Percentiles rank a stretch among this genome's conserved stretches.
These are phyloP conservation scores for Cyclotella baltica DNA, from an alignment of 108 stramenopile species.

Conservation along the genomic window DNA sequence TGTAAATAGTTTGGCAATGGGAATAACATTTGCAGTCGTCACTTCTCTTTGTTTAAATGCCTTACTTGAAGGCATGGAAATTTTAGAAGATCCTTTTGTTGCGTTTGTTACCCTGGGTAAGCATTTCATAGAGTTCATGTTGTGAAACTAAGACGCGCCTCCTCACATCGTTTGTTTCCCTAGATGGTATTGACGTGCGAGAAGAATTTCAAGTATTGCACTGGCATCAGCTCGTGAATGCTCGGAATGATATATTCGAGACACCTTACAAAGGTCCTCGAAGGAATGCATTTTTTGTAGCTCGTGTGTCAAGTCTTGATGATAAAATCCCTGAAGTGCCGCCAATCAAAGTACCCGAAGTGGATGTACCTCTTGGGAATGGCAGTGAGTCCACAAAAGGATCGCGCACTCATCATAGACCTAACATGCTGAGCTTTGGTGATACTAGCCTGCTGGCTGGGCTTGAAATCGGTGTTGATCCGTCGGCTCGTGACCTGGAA, in stretches of 20 bases:
- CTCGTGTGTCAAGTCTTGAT: conserved; percentile 10
- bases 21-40: conserved; percentile 71
- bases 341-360: background rate
- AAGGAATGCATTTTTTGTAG: conserved; percentile 17
- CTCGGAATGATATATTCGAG: conserved; percentile 55
- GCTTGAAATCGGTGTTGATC: conserved; percentile 10
- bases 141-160: too few species aligned
- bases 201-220: conserved; percentile 56
- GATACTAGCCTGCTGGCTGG: conserved; percentile 33
- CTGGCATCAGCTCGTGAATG: conserved; percentile 57
- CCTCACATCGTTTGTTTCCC: conserved; percentile 52
- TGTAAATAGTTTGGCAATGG: conserved; percentile 61
- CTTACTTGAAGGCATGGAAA: conserved; percentile 69
- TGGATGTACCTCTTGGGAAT: conserved; percentile 10
- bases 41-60: conserved; percentile 75
- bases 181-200: conserved; percentile 71
- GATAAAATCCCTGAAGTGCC: background rate
- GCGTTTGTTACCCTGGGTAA: conserved; percentile 56
- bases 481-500: conserved; percentile 16
- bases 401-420: background rate
- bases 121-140: too few species aligned
- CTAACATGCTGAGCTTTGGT: conserved; percentile 19
- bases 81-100: conserved; percentile 83
- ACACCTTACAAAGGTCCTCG: conserved; percentile 38
- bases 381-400: conserved; percentile 28